These are phyloP conservation scores for Colletotrichum eleusines DNA, from an alignment of 2,329 filamentous ascomycete genomes.

Conservation along the genomic window DNA sequence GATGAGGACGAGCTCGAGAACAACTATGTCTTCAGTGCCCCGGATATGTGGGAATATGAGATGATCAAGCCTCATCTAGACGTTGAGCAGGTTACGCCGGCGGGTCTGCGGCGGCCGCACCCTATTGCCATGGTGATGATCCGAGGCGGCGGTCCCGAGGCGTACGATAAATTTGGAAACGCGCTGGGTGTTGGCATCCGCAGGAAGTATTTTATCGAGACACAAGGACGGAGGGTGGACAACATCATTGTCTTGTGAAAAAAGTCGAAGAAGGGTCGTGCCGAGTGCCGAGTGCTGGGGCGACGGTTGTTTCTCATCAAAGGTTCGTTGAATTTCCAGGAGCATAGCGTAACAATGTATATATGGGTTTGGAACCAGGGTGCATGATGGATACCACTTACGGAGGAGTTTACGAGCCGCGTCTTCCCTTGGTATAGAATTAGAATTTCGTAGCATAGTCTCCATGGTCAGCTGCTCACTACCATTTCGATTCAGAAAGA, in stretches of 20 bases:
- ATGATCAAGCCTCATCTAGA: slow-evolving; percentile 78
- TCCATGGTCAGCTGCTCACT: neutral
- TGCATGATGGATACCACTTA: slow-evolving; percentile 41
- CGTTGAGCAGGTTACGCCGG: slow-evolving; percentile 76
- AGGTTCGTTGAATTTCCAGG: slow-evolving; percentile 15
- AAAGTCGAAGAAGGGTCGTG: too few relatives aligned
- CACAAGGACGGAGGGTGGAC: slow-evolving; percentile 80
- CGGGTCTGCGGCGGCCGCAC: slow-evolving; percentile 75
- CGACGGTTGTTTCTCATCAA: neutral
- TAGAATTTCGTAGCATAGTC: neutral
- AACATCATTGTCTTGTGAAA: slow-evolving; percentile 75
- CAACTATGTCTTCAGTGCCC: slow-evolving; percentile 44
- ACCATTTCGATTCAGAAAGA: neutral
- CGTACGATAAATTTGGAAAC: slow-evolving; percentile 71
- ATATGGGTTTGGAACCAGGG: slow-evolving; percentile 32
- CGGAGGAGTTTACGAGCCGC: slow-evolving; percentile 19
- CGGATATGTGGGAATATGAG: slow-evolving; percentile 45
- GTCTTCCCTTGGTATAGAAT: slow-evolving; percentile 5
- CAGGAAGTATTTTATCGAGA: slow-evolving; percentile 83
- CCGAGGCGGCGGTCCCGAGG: slow-evolving; percentile 70
- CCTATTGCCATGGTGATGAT: slow-evolving; percentile 89
- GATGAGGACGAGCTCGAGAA: slow-evolving; percentile 52
- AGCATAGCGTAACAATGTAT: slow-evolving; percentile 38
- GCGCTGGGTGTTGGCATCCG: slow-evolving; percentile 80
- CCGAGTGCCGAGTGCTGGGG: neutral